Base-by-base conservation (phyloP, 441 rosid genomes). In the Sinapis alba region DNA sequence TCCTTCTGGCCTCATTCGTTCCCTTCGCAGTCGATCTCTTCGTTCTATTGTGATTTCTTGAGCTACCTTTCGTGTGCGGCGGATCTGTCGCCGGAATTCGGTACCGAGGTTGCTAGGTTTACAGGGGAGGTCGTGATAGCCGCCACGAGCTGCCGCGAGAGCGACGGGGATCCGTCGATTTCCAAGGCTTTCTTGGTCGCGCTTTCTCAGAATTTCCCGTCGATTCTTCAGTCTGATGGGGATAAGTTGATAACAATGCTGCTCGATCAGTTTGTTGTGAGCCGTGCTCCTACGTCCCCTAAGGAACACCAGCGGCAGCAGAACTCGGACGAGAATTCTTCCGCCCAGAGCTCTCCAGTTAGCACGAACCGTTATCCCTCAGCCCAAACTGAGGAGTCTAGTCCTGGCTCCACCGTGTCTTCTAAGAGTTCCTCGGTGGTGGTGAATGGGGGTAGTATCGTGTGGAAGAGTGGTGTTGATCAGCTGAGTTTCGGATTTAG, bases 1-100 rank as follows among this genome's bases (percentile, higher is more conserved):
- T 84, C 91, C 0, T 96, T 90, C 61, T 96, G 99, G 99, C 99
- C 98, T 43, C 97, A 89, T 68, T 90, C 98, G n/a, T 88, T 83
- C 76, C 74, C 76, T 41, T 38, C 19, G 67, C 92, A 84, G 47
- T 75, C 86, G 62, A 86, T 89, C 62, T 85, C 92, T n/a, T 72
- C 85, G 0, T 96, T 93, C 63, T 91, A 78, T 69, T 78, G 65
- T 13, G 97, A 90, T 74, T 93, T 93, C 79, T 59, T 96, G 12
- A 84, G 75, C 3, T 90, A 93, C 69, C 78, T 90, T 45, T 77
- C 87, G 12, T 81, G 83, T 21, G 83, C 90, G 8, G 80, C 88
- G 1, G 83, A 82, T 20, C 57, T 78, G 18, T 88, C 87, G 2
- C 80, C 84, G 62, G 98, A 89, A 59, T 93, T 96, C 28, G 79